Percentiles rank a stretch among this genome's conserved stretches.
Evolutionary conservation across 257 asterid species (phyloP).

Genomic region (Buddleja alternifolia): DNA sequence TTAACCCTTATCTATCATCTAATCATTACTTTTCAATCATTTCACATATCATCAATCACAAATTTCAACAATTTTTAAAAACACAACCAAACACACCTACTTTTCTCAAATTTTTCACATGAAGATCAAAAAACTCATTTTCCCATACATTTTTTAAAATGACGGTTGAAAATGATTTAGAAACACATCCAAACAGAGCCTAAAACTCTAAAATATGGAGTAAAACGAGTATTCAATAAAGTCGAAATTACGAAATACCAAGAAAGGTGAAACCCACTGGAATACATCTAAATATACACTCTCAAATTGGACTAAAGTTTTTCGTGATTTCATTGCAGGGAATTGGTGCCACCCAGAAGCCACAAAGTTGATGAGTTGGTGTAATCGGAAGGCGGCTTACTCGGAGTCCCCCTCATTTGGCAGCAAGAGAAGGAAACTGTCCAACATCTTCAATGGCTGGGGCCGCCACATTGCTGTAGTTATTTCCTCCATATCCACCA

Average conservation of each 20-base stretch:
- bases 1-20: too few species aligned
- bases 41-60: too few species aligned
- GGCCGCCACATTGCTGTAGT: constrained; percentile 26
- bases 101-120: too few species aligned
- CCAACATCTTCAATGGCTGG: constrained; percentile 40
- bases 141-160: too few species aligned
- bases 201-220: constrained; percentile 19
- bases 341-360: constrained; percentile 21
- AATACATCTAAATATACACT: constrained; percentile 42
- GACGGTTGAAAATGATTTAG: too few species aligned
- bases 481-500: constrained; percentile 44
- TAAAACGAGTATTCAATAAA: constrained; percentile 31
- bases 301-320: constrained; percentile 12
- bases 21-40: too few species aligned
- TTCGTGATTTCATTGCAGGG: background rate
- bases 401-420: constrained; percentile 33
- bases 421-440: constrained; percentile 48
- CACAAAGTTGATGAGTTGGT: background rate
- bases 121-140: too few species aligned
- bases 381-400: too few species aligned
- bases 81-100: too few species aligned
- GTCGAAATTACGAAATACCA: constrained; percentile 32
- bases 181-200: too few species aligned
- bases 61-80: too few species aligned
- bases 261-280: constrained; percentile 17